Percentiles rank a stretch among this genome's conserved stretches.
Conservation (phyloP, 2,329 filamentous ascomycete species). For the Sporothrix phasma region DNA sequence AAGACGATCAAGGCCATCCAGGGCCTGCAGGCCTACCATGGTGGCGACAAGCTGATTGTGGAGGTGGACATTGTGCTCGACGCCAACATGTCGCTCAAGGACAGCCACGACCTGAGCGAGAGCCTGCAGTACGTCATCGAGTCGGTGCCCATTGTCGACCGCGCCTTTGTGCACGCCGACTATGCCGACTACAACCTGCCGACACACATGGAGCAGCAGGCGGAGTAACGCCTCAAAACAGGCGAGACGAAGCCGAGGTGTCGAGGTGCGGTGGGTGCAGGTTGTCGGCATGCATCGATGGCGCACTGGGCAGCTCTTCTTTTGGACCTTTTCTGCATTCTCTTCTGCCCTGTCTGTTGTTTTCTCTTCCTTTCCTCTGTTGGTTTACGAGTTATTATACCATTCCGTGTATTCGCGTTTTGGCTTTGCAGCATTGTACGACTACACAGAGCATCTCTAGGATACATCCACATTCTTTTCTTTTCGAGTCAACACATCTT, state of each 20-base stretch:
- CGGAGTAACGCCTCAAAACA: too few relatives aligned
- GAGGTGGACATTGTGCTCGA: conserved; percentile 76
- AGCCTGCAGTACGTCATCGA: conserved; percentile 75
- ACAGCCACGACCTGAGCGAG: conserved; percentile 72
- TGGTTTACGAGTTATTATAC: neutral
- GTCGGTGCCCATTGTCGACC: conserved; percentile 68
- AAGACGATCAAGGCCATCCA: conserved; percentile 80
- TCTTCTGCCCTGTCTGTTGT: too few relatives aligned
- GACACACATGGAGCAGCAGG: conserved; percentile 45
- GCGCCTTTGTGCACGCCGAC: conserved; percentile 59
- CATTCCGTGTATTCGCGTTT: neutral
- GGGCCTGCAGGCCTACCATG: conserved; percentile 74
- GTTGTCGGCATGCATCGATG: too few relatives aligned
- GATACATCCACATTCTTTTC: neutral
- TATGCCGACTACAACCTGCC: conserved; percentile 53
- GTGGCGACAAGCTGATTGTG: conserved; percentile 75
- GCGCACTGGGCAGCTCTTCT: too few relatives aligned
- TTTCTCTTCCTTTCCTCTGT: neutral
- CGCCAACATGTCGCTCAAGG: conserved; percentile 61
- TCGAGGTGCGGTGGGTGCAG: too few relatives aligned
- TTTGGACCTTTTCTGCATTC: too few relatives aligned
- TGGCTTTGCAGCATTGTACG: neutral
- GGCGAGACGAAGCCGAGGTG: neutral
- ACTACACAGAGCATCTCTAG: neutral
- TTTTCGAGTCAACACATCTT: neutral